These are phyloP conservation scores for Umbellularia californica DNA, from an alignment of 164 flowering plant genomes.

Conservation along the genomic window DNA sequence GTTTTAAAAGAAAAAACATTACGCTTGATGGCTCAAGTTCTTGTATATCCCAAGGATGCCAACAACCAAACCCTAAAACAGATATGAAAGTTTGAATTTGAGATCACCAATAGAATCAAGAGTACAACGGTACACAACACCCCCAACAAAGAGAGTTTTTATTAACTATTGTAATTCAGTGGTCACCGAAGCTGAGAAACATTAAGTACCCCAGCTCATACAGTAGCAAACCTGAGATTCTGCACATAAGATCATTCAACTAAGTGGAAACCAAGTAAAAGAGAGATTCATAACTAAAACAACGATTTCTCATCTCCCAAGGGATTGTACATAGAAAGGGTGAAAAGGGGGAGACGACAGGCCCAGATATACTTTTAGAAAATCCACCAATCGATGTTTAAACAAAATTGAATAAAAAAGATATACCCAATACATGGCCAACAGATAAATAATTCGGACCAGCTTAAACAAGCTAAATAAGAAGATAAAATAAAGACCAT, in stretches of 20 bases:
- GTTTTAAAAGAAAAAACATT: not conserved
- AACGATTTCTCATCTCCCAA: slow-evolving; percentile 10
- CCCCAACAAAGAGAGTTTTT: not conserved
- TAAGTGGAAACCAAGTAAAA: not conserved
- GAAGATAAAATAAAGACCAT: too few species aligned
- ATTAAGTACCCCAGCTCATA: not conserved
- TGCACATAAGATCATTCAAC: not conserved
- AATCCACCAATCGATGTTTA: too few species aligned
- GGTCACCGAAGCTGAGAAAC: not conserved
- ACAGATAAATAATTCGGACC: too few species aligned
- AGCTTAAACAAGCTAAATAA: too few species aligned
- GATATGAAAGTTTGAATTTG: not conserved
- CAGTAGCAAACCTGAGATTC: slow-evolving; percentile 1
- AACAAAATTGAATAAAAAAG: too few species aligned
- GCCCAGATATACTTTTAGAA: slow-evolving; percentile 1
- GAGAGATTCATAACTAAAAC: slow-evolving; percentile 11
- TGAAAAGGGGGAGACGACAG: slow-evolving; percentile 3
- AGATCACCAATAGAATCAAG: not conserved
- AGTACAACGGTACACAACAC: not conserved
- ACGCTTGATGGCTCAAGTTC: not conserved
- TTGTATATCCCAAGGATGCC: not conserved
- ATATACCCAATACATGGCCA: too few species aligned
- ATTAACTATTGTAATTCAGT: not conserved
- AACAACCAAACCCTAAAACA: not conserved
- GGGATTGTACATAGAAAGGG: slow-evolving; percentile 9